Conservation (phyloP, 2,329 filamentous ascomycete species). For the Tolypocladium ophioglossoides region DNA sequence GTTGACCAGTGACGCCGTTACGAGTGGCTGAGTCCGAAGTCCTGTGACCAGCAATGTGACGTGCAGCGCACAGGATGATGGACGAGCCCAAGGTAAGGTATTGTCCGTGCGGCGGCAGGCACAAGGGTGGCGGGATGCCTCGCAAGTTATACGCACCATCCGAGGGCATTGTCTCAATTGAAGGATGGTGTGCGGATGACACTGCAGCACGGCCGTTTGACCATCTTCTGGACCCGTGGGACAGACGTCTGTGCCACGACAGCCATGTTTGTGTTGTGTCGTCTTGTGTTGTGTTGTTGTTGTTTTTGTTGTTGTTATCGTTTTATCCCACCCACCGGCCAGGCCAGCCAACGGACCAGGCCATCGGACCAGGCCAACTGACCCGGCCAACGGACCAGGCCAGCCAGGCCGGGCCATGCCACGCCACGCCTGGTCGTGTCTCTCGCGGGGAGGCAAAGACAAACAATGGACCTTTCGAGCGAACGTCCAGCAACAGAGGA, state of each 20-base stretch:
- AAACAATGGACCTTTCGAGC: neutral
- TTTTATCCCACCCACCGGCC: too few species aligned
- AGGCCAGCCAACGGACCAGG: too few species aligned
- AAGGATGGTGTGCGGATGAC: neutral
- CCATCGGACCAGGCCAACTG: too few species aligned
- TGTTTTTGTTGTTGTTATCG: neutral
- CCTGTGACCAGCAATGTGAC: neutral
- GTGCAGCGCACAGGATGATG: neutral
- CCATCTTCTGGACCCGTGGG: neutral
- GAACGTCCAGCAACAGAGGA: too few species aligned
- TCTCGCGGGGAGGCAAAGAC: neutral
- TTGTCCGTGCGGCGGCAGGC: neutral
- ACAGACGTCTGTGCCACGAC: neutral
- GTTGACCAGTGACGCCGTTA: neutral
- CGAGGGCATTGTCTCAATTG: slow-evolving; percentile 1
- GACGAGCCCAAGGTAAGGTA: neutral
- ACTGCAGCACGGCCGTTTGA: neutral
- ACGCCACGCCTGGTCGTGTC: neutral
- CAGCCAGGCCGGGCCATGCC: neutral
- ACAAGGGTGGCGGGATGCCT: neutral
- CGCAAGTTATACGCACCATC: neutral
- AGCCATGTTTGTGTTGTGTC: neutral
- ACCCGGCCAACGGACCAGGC: neutral
- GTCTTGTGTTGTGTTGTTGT: neutral
- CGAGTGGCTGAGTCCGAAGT: neutral